Conservation (phyloP, 208 protist genomes). For the Leishmania gerbilli region DNA sequence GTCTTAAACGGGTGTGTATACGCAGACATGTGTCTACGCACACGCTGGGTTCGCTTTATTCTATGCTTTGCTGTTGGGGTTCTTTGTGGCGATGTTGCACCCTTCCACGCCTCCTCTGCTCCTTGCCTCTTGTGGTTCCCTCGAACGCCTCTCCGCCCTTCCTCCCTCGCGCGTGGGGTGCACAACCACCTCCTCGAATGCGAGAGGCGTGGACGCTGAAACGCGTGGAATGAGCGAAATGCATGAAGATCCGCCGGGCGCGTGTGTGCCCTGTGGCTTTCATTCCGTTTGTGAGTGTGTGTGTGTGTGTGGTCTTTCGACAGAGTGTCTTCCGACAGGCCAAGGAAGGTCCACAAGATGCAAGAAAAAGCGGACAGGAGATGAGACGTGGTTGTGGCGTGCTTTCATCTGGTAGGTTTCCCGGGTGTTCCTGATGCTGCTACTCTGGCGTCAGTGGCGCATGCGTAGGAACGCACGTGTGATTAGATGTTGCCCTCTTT, state of each 20-base stretch:
- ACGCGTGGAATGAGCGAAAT: not conserved
- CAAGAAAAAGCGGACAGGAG: not conserved
- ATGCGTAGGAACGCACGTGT: not conserved
- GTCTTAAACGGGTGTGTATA: not conserved
- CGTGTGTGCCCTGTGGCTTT: not conserved
- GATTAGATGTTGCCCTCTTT: not conserved
- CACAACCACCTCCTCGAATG: not conserved
- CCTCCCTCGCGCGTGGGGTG: not conserved
- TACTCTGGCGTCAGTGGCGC: not conserved
- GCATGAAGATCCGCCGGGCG: not conserved
- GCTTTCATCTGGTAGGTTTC: not conserved
- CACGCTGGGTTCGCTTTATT: not conserved
- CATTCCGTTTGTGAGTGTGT: not conserved
- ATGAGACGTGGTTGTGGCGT: not conserved
- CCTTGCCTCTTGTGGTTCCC: not conserved
- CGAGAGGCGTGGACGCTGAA: not conserved
- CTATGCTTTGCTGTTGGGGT: not conserved
- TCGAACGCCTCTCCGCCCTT: not conserved
- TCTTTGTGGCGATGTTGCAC: not conserved
- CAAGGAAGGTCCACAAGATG: not conserved
- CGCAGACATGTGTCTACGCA: not conserved
- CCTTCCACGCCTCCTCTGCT: not conserved
- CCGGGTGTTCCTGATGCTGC: not conserved
- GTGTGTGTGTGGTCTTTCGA: not conserved
- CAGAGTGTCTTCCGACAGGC: not conserved